Percentiles rank a stretch among this genome's conserved stretches.
Conservation (phyloP, 257 asterid species). For the Nicotiana benthamiana region DNA sequence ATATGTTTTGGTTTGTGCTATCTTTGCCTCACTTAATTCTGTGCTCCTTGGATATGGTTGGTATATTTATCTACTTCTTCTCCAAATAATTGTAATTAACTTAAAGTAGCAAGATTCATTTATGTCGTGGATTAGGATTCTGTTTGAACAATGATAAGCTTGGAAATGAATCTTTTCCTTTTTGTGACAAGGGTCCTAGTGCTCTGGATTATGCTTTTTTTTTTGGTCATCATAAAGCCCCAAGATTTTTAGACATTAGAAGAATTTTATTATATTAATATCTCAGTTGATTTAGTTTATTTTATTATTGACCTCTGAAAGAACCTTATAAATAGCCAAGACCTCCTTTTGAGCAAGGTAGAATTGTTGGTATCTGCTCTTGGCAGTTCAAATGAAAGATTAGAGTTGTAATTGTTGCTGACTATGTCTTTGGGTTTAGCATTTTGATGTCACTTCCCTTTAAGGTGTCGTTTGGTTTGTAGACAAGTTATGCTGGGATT, state of each 20-base stretch:
- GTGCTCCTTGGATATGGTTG: conserved; percentile 66
- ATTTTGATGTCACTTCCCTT: not conserved
- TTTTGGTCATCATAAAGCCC: not conserved
- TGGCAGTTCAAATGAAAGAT: not conserved
- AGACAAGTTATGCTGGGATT: too few relatives aligned
- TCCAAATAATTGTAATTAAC: not conserved
- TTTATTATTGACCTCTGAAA: not conserved
- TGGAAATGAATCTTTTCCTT: not conserved
- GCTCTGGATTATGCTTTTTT: not conserved
- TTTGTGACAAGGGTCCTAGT: not conserved
- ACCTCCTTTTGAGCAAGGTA: not conserved
- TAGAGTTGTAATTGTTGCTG: not conserved
- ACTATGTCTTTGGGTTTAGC: not conserved
- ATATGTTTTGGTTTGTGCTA: conserved; percentile 47
- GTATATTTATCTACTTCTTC: not conserved
- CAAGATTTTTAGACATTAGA: not conserved
- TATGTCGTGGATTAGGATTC: not conserved
- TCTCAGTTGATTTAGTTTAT: not conserved
- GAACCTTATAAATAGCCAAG: not conserved
- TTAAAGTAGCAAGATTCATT: not conserved
- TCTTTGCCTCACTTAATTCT: conserved; percentile 61
- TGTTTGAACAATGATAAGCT: not conserved
- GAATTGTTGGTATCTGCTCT: not conserved
- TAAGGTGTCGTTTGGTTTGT: not conserved
- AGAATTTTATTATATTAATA: not conserved